Conservation (phyloP, 1,284 basidiomycete genomes). For the Ganoderma resinaceum region DNA sequence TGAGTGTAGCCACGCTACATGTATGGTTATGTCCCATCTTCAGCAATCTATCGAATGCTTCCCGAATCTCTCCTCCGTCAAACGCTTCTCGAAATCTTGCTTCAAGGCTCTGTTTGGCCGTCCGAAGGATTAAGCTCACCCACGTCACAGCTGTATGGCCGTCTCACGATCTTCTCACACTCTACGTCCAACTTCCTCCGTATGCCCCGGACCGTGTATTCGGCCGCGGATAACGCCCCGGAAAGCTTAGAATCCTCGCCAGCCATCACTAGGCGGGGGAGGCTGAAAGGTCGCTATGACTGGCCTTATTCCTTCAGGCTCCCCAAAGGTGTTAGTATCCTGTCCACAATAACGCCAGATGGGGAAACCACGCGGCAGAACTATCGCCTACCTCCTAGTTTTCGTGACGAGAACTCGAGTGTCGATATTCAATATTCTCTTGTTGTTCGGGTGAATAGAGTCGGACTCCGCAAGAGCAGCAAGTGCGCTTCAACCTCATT, state of each 20-base stretch:
- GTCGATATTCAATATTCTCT: conserved; percentile 59
- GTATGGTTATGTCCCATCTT: not conserved
- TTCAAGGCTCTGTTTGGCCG: not conserved
- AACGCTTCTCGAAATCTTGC: not conserved
- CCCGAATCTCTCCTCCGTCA: not conserved
- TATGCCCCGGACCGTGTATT: conserved; percentile 39
- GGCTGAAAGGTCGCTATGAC: conserved; percentile 50
- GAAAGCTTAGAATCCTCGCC: not conserved
- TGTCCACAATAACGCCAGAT: conserved; percentile 22
- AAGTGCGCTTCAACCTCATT: conserved; percentile 28
- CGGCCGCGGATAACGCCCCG: conserved; percentile 12
- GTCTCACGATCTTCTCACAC: conserved; percentile 23
- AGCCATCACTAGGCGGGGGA: conserved; percentile 44
- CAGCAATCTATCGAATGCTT: not conserved
- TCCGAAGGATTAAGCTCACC: not conserved
- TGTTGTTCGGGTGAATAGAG: conserved; percentile 53
- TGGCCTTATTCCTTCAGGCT: conserved; percentile 56
- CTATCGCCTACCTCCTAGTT: conserved; percentile 54
- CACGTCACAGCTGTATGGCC: conserved; percentile 36
- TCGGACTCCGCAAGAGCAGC: conserved; percentile 42
- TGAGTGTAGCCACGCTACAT: conserved; percentile 34
- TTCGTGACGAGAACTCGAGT: conserved; percentile 52
- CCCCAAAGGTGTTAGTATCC: conserved; percentile 46
- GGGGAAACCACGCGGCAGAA: conserved; percentile 19
- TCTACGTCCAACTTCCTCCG: conserved; percentile 45